Evolutionary conservation across 768 basidiomycete genomes (phyloP).

Genomic region (Suillus occidentalis): DNA sequence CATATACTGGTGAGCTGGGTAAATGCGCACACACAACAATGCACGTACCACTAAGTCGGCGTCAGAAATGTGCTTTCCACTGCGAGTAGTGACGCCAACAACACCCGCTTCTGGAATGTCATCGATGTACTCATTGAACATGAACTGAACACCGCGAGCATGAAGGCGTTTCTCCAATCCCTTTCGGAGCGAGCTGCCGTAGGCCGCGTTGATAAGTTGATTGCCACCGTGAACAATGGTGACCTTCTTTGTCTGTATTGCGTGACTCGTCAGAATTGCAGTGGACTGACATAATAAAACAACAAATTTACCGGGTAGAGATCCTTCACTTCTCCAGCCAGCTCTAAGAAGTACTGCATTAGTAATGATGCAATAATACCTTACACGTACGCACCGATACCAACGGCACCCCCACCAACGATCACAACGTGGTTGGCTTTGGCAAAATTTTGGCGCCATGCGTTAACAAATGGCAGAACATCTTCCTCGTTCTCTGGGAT

Average conservation of each 20-base stretch:
- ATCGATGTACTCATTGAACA: slow-evolving; percentile 55
- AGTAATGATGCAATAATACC: background rate
- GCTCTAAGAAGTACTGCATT: slow-evolving; percentile 30
- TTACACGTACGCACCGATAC: slow-evolving; percentile 38
- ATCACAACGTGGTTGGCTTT: slow-evolving; percentile 44
- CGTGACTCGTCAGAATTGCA: slow-evolving; percentile 13
- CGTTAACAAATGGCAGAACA: slow-evolving; percentile 29
- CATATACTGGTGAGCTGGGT: slow-evolving; percentile 3
- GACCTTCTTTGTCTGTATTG: slow-evolving; percentile 39
- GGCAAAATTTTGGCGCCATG: slow-evolving; percentile 34
- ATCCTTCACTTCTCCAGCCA: slow-evolving; percentile 46
- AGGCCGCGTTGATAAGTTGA: slow-evolving; percentile 55
- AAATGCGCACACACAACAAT: background rate
- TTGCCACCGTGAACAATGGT: slow-evolving; percentile 60
- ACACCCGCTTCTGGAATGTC: slow-evolving; percentile 38
- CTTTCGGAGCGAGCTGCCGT: slow-evolving; percentile 54
- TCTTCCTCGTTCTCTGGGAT: slow-evolving; percentile 39
- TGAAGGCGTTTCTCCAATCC: slow-evolving; percentile 42
- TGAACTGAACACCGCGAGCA: slow-evolving; percentile 47
- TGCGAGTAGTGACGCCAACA: slow-evolving; percentile 46
- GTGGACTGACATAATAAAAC: background rate
- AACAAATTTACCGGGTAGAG: slow-evolving; percentile 35
- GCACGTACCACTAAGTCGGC: slow-evolving; percentile 60
- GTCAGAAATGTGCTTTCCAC: slow-evolving; percentile 44
- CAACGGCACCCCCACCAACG: slow-evolving; percentile 59